Evolutionary conservation across 345 rosid genomes (phyloP), one percentile per base, ranked within the genome.

Genomic region (Eucalyptus erythrocorys): DNA sequence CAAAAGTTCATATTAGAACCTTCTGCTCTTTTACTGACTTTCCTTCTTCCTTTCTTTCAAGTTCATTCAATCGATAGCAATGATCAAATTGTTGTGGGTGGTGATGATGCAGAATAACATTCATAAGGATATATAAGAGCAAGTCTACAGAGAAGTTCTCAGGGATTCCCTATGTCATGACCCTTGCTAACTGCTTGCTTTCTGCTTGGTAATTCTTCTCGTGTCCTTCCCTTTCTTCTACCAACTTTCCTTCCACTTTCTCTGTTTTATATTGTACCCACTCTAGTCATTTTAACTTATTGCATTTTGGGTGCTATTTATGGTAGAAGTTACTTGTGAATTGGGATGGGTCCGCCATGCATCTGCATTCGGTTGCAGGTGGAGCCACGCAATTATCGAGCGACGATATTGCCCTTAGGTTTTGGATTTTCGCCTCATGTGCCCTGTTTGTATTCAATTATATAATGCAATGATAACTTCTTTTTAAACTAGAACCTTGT

Each of bases 81-180:
- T 22, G 40, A 13, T 87, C 34, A 14, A 12, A 40, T 80, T 45
- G 49, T 87, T 66, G 48, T 26, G 32, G 32, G 32, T 59, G 68
- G 7, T 43, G 45, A 51, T 51, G 57, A 57, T 6, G n/a, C 88
- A 96, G 99, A 95, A 97, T 98, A 87, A 98, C 99, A 32, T 97
- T 97, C 93, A 93, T 79, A 95, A 95, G 98, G 94, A 91, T 98
- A 91, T 51, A 86, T 96, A 81, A 91, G 89, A 92, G 91, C 90
- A 94, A 92, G 87, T 94, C 98, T 2, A 97, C 99, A 1, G 97
- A 98, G 91, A 94, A 96, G 84, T 98, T 97, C 94, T 98, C 99
- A 17, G 99, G 99, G 43, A 91, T 98, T 30, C 99, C 99, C 7
- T 98, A 98, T 86, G 95, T 94, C 48, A 97, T 98, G 99, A 96